phyloP scores from a whole-genome alignment of 2,329 filamentous ascomycete genomes.

The Aureobasidium sp. region DNA sequence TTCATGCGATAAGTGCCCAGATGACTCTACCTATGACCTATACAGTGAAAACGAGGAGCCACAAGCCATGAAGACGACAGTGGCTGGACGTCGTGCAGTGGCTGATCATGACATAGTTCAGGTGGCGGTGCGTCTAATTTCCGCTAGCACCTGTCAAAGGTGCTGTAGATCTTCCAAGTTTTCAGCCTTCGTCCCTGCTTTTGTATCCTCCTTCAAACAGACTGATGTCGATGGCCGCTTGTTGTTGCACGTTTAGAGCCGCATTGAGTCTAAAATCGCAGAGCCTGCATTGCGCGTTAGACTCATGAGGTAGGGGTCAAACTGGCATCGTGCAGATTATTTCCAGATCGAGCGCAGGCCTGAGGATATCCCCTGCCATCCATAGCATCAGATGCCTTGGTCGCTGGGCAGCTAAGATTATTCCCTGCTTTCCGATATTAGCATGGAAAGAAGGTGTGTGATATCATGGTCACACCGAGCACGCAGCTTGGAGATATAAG shows the following conservation, averaged over 20 bases:
- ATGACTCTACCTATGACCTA: neutral
- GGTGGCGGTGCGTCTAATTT: neutral
- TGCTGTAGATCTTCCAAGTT: conserved; percentile 9
- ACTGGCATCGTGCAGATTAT: neutral
- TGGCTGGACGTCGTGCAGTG: neutral
- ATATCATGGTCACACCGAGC: conserved; percentile 1
- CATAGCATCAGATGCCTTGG: conserved; percentile 1
- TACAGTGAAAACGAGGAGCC: neutral
- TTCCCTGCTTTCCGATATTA: conserved; percentile 1
- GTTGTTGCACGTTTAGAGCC: neutral
- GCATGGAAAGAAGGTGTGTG: neutral
- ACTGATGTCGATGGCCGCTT: neutral
- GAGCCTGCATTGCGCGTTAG: neutral
- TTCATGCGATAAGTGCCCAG: neutral
- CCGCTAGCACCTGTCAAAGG: conserved; percentile 6
- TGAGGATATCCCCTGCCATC: neutral
- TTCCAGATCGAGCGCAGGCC: neutral
- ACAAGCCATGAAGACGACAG: neutral
- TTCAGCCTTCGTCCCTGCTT: neutral
- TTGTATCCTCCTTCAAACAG: neutral
- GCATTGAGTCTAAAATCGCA: neutral
- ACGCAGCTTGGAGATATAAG: neutral
- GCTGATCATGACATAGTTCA: conserved; percentile 2
- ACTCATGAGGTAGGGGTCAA: neutral
- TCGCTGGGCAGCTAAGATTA: neutral